Evolutionary conservation across 768 basidiomycete species (phyloP).

Genomic region (Mycena olivaceomarginata): DNA sequence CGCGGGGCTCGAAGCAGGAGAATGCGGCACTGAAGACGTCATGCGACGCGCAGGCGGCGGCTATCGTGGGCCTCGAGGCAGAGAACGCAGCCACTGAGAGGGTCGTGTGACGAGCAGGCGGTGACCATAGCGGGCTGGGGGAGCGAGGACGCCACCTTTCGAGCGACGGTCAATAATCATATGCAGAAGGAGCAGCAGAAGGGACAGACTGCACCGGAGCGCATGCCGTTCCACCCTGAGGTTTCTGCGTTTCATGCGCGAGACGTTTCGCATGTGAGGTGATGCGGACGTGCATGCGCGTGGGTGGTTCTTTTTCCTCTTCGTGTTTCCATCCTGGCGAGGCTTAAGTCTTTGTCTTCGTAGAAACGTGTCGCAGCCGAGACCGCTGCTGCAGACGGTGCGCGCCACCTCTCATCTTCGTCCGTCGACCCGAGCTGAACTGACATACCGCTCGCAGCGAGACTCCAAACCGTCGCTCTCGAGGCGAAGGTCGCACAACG

Average conservation of each 20-base stretch:
- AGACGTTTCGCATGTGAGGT: conserved; percentile 28
- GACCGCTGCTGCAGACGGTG: conserved; percentile 10
- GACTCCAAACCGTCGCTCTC: not conserved
- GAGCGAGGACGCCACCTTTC: no score
- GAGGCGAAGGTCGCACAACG: not conserved
- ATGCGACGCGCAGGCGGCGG: not conserved
- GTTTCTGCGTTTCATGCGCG: conserved; percentile 26
- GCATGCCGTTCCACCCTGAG: conserved; percentile 26
- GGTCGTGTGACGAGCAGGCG: not conserved
- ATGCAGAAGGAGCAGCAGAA: not conserved
- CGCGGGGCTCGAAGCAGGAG: conserved; percentile 11
- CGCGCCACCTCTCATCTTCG: not conserved
- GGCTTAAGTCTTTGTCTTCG: not conserved
- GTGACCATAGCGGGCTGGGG: no score
- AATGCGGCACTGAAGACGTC: not conserved
- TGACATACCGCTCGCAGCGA: not conserved
- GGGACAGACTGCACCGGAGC: not conserved
- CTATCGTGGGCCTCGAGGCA: not conserved
- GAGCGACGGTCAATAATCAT: no score
- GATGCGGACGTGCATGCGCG: conserved; percentile 17
- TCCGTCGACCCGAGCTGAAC: not conserved
- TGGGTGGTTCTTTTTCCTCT: not conserved
- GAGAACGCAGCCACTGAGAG: not conserved
- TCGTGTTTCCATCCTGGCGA: not conserved
- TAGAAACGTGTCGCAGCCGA: conserved; percentile 30